These are phyloP conservation scores for Trichoderma citrinoviride DNA, from an alignment of 2,329 filamentous ascomycete species.

Conservation along the genomic window DNA sequence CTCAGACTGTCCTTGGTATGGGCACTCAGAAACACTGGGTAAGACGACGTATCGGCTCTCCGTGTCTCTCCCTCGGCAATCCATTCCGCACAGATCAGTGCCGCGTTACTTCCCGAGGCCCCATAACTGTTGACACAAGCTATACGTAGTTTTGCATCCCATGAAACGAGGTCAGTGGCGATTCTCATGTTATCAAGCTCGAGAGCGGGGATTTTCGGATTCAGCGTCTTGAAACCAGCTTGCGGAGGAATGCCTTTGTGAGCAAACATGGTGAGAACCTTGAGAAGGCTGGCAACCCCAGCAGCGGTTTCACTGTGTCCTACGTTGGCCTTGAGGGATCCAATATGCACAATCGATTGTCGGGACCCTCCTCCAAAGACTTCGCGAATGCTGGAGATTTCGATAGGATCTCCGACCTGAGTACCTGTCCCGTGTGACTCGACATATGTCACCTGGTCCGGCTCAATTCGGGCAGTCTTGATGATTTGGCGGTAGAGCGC, in stretches of 20 bases:
- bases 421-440: conserved; percentile 51
- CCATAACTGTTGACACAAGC: conserved; percentile 39
- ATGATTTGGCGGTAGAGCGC: conserved; percentile 30
- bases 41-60: background rate
- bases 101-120: conserved; percentile 37
- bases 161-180: conserved; percentile 20
- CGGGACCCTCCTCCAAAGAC: conserved; percentile 22
- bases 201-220: conserved; percentile 30
- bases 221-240: conserved; percentile 29
- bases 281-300: conserved; percentile 33
- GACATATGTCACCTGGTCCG: conserved; percentile 33
- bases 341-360: conserved; percentile 25
- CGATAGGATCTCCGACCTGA: conserved; percentile 45
- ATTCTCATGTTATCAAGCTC: conserved; percentile 24
- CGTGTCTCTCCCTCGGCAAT: background rate
- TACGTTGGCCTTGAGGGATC: conserved; percentile 35
- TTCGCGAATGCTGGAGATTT: conserved; percentile 30
- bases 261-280: conserved; percentile 34
- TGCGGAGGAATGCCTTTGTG: conserved; percentile 30
- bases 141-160: conserved; percentile 24
- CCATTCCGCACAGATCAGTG: conserved; percentile 26
- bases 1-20: conserved; percentile 17
- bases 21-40: conserved; percentile 24
- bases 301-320: conserved; percentile 32
- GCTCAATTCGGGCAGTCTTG: conserved; percentile 27